Percentiles rank a stretch among this genome's conserved stretches.
Evolutionary conservation across 2,329 filamentous ascomycete species (phyloP).

Genomic region (Cercospora zeae-maydis): DNA sequence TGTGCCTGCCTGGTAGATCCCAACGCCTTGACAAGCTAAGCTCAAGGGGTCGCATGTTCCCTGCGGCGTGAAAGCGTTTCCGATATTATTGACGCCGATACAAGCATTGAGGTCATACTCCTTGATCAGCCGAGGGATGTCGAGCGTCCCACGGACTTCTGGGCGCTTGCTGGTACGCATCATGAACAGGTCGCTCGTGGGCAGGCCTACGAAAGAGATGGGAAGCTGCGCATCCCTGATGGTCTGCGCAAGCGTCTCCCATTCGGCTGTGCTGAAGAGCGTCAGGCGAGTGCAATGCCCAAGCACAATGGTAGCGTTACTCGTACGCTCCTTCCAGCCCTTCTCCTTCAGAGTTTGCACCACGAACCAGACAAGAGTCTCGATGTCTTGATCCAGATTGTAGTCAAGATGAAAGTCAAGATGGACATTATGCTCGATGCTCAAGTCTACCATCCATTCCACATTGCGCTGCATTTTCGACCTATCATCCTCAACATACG

Average conservation of each 20-base stretch:
- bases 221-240: constrained; percentile 53
- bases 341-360: constrained; percentile 50
- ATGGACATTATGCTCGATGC: constrained; percentile 52
- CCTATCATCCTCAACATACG: constrained; percentile 61
- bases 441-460: constrained; percentile 58
- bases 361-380: constrained; percentile 54
- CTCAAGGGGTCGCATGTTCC: constrained; percentile 63
- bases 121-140: constrained; percentile 58
- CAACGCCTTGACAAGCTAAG: constrained; percentile 61
- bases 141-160: constrained; percentile 56
- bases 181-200: constrained; percentile 70
- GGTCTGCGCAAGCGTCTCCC: constrained; percentile 46
- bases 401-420: constrained; percentile 73
- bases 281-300: constrained; percentile 68
- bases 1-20: constrained; percentile 65
- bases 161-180: constrained; percentile 49
- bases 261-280: constrained; percentile 51
- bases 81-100: constrained; percentile 67
- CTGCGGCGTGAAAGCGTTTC: constrained; percentile 70
- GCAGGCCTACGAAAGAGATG: constrained; percentile 64
- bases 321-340: constrained; percentile 48
- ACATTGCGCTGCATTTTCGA: constrained; percentile 55
- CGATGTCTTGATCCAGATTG: constrained; percentile 52
- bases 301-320: constrained; percentile 53
- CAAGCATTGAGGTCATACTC: constrained; percentile 57